Conservation (phyloP, 2,329 filamentous ascomycete species). For the Seiridium cupressi region DNA sequence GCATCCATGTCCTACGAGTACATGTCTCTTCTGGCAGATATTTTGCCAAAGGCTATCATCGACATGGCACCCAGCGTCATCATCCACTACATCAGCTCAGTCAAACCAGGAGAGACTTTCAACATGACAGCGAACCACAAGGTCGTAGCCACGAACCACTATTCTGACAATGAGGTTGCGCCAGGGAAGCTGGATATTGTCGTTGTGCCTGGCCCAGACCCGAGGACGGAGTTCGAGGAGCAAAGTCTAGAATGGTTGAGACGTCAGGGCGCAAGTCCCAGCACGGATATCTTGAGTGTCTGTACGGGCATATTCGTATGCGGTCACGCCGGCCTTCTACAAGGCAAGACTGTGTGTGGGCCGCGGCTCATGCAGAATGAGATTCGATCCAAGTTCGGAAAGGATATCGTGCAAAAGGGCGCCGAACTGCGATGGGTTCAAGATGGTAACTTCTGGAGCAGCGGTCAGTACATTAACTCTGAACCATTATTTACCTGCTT, state of each 20-base stretch:
- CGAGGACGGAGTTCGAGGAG: slow-evolving; percentile 27
- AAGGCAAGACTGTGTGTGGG: slow-evolving; percentile 44
- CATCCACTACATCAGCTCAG: slow-evolving; percentile 46
- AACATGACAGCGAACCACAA: slow-evolving; percentile 37
- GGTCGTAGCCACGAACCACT: slow-evolving; percentile 41
- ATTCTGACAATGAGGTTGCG: slow-evolving; percentile 42
- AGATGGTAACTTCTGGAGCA: slow-evolving; percentile 55
- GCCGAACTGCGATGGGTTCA: slow-evolving; percentile 47
- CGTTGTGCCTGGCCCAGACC: slow-evolving; percentile 49
- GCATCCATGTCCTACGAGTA: slow-evolving; percentile 45
- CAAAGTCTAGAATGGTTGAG: slow-evolving; percentile 40
- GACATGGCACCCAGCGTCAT: slow-evolving; percentile 40
- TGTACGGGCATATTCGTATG: slow-evolving; percentile 51
- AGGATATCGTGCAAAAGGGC: slow-evolving; percentile 39
- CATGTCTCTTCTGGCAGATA: slow-evolving; percentile 26
- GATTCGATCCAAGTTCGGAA: slow-evolving; percentile 35
- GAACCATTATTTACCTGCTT: too few relatives aligned
- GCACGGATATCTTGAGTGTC: slow-evolving; percentile 48
- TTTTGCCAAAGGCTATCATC: slow-evolving; percentile 34
- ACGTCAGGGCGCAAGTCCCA: slow-evolving; percentile 33
- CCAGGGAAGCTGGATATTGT: slow-evolving; percentile 51
- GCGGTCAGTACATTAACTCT: slow-evolving; percentile 35
- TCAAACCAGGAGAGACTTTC: slow-evolving; percentile 33
- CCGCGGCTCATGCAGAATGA: slow-evolving; percentile 41
- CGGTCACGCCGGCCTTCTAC: slow-evolving; percentile 45